Conservation (phyloP, 371 early-diverging fungal genomes). For the Mucor velutinosus region DNA sequence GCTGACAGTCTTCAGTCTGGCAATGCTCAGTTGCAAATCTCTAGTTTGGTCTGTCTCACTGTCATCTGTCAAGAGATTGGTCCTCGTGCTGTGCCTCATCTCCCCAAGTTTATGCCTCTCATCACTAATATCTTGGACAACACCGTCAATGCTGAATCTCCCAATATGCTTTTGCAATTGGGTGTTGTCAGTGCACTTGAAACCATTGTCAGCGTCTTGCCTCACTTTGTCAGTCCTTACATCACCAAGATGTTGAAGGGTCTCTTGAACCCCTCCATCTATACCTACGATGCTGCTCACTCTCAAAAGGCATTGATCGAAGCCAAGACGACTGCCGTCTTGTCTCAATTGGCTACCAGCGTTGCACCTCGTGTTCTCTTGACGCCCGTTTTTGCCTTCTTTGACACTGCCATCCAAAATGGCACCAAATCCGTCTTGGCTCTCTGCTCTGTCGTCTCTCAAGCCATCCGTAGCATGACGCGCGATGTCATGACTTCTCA, state of each 20-base stretch:
- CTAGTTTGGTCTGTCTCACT: slow-evolving; percentile 75
- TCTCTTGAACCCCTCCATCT: slow-evolving; percentile 60
- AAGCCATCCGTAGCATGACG: slow-evolving; percentile 65
- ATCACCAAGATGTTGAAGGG: slow-evolving; percentile 59
- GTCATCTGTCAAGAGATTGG: slow-evolving; percentile 76
- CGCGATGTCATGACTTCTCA: slow-evolving; percentile 67
- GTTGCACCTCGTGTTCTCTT: slow-evolving; percentile 75
- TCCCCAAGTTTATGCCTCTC: slow-evolving; percentile 85
- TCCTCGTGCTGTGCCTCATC: slow-evolving; percentile 78
- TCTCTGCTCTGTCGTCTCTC: slow-evolving; percentile 65
- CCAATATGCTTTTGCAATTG: slow-evolving; percentile 52
- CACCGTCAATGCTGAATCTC: slow-evolving; percentile 37
- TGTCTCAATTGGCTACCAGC: slow-evolving; percentile 57
- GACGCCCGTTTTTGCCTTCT: slow-evolving; percentile 68
- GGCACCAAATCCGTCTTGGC: slow-evolving; percentile 59
- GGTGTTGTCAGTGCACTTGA: slow-evolving; percentile 74
- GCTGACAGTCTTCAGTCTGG: slow-evolving; percentile 50
- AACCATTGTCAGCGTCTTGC: slow-evolving; percentile 69
- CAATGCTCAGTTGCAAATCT: slow-evolving; percentile 68
- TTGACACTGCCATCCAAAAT: slow-evolving; percentile 55
- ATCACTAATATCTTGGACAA: slow-evolving; percentile 44
- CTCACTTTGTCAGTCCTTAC: slow-evolving; percentile 87
- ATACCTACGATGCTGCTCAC: slow-evolving; percentile 43
- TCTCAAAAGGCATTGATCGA: slow-evolving; percentile 48
- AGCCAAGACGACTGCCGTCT: slow-evolving; percentile 53